Evolutionary conservation across 1,284 basidiomycete species (phyloP).

Genomic region (Tilletia walkeri): DNA sequence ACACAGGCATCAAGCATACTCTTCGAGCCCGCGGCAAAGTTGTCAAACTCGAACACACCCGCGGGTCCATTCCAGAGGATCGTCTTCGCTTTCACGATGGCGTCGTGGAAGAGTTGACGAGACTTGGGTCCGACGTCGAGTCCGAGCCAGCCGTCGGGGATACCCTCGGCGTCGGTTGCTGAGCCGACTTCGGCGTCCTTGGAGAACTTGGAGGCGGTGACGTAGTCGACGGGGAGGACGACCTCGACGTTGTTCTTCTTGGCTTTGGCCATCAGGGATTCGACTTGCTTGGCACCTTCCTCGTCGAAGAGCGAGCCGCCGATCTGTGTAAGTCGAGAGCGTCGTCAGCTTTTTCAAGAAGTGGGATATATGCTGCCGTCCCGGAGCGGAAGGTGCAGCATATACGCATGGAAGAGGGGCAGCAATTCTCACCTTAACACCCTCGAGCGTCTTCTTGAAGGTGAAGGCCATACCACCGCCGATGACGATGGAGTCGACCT

Average conservation of each 20-base stretch:
- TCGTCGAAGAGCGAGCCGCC: slow-evolving; percentile 92
- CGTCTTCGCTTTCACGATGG: slow-evolving; percentile 86
- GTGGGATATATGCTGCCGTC: no score
- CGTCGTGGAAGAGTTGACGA: slow-evolving; percentile 72
- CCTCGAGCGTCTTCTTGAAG: slow-evolving; percentile 91
- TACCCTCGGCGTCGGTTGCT: slow-evolving; percentile 79
- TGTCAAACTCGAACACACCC: slow-evolving; percentile 95
- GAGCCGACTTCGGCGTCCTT: slow-evolving; percentile 78
- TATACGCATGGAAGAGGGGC: no score
- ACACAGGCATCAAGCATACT: slow-evolving; percentile 81
- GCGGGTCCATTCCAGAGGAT: slow-evolving; percentile 95
- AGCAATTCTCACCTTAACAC: slow-evolving; percentile 58
- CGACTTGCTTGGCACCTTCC: slow-evolving; percentile 84
- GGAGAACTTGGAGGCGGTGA: slow-evolving; percentile 92
- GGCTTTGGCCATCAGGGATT: slow-evolving; percentile 82
- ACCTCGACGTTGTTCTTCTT: slow-evolving; percentile 89
- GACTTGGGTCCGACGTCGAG: slow-evolving; percentile 70
- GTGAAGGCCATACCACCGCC: slow-evolving; percentile 99
- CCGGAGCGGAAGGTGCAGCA: no score
- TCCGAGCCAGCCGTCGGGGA: slow-evolving; percentile 91
- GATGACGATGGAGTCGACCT: slow-evolving; percentile 94
- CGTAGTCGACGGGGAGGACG: slow-evolving; percentile 91
- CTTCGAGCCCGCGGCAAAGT: slow-evolving; percentile 82
- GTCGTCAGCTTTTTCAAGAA: no score
- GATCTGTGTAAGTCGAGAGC: slow-evolving; percentile 62